These are phyloP conservation scores for Plenodomus tracheiphilus DNA, from an alignment of 2,329 filamentous ascomycete genomes.

Conservation along the genomic window DNA sequence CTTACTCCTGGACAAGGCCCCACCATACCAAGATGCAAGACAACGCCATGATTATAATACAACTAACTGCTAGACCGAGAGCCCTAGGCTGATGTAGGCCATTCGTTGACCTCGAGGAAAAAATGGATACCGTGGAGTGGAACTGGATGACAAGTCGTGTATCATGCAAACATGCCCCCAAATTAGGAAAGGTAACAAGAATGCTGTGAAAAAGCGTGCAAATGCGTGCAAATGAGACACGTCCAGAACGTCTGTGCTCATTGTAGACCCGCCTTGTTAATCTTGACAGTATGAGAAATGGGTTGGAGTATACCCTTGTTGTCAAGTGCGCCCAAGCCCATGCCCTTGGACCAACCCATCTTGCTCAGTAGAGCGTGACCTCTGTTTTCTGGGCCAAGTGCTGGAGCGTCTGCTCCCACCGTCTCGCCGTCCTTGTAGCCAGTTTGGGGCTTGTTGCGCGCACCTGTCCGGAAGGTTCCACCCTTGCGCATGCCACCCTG, in stretches of 20 bases:
- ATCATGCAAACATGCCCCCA: background rate
- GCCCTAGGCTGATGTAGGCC: background rate
- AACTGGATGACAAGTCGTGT: too few relatives aligned
- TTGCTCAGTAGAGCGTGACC: conserved; percentile 89
- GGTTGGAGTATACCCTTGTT: conserved; percentile 90
- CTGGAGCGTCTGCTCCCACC: conserved; percentile 81
- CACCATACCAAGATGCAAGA: background rate
- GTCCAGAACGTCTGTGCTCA: conserved; percentile 5
- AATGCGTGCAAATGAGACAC: too few relatives aligned
- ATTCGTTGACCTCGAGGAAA: background rate
- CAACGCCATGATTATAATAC: background rate
- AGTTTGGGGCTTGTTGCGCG: conserved; percentile 19
- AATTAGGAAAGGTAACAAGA: background rate
- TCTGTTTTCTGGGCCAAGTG: conserved; percentile 79
- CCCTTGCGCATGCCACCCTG: conserved; percentile 14
- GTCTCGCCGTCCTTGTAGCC: conserved; percentile 81
- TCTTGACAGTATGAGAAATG: conserved; percentile 85
- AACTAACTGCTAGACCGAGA: background rate
- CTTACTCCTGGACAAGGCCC: background rate
- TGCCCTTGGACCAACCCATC: conserved; percentile 94
- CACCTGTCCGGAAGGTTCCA: conserved; percentile 15
- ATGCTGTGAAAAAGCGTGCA: background rate
- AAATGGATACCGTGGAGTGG: too few relatives aligned
- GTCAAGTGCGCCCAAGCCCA: conserved; percentile 75
- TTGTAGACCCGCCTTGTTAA: conserved; percentile 74